Base-by-base conservation (phyloP, 2,329 filamentous ascomycete species). In the Fonsecaea pedrosoi region DNA sequence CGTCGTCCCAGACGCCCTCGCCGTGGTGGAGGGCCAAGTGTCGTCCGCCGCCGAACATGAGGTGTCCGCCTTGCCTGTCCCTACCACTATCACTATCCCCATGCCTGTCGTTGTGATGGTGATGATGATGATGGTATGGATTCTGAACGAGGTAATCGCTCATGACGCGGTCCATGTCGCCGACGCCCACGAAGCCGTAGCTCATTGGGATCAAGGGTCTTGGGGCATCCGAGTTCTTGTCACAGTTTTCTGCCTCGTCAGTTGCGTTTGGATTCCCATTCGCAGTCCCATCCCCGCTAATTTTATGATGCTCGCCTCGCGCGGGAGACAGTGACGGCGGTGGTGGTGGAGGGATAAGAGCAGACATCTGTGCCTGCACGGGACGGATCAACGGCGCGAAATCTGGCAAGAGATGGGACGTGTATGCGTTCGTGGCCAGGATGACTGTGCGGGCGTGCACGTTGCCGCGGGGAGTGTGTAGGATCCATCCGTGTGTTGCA, bases 401-500 rank as follows among this genome's bases (percentile, higher is more conserved):
- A 38, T 81, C 75, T 0, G 91, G 91, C 1, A 94, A 80, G 3
- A 97, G 82, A 67, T 89, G 84, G 1, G 91, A 92, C 0, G 92
- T 94, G 77, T 96, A 96, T 3, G 83, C 94, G 75, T 97, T 97
- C 0, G 90, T 94, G 4, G 92, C 90, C 15, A 96, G 84, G 18
- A 97, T 83, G 21, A 96, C 86, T 34, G 85, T 83, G 10, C 81
- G 79, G 0, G 92, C 83, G 0, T 76, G 75, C 60, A 96, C 84
- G 50, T 78, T 81, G 18, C 92, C 93, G 25, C 92, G 87, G 0
- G 74, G 18, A 0, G 92, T 96, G 87, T 82, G 0, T 92, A 80
- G 0, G 77, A 83, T 82, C 87, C 90, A 93, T 4, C 74, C 74
- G 8, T 72, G 25, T 25, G 25, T 70, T 40, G 62, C 18, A 37